Percentiles rank a stretch among this genome's conserved stretches.
Conservation (phyloP, 176 grass and related monocot genomes). For the Neostapfia colusana region DNA sequence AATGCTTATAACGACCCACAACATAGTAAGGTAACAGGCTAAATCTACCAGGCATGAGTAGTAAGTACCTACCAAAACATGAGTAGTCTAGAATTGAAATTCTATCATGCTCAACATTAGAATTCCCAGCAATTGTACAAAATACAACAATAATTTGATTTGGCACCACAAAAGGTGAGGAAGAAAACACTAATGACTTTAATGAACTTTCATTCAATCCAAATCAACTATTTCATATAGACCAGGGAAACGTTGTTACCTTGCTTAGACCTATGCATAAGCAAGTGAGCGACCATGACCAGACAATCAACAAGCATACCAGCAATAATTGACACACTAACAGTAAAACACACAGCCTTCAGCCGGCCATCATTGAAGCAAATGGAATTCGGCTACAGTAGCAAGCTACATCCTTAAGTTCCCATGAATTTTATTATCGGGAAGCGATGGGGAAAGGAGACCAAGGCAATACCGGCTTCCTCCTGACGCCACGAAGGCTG, state of each 20-base stretch:
- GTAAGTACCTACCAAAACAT: too few species aligned
- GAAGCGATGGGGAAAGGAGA: constrained; percentile 22
- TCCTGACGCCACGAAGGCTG: constrained; percentile 51
- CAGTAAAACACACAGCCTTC: neutral
- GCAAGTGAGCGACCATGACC: neutral
- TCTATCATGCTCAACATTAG: neutral
- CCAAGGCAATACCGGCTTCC: constrained; percentile 55
- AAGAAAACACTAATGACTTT: neutral
- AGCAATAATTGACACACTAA: neutral
- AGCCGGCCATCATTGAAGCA: neutral
- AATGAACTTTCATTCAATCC: neutral
- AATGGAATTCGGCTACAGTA: constrained; percentile 13
- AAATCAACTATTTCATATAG: neutral
- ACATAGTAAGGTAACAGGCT: too few species aligned
- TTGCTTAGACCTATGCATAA: neutral
- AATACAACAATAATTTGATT: neutral
- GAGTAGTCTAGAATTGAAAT: neutral
- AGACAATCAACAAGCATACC: neutral
- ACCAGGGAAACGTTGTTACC: neutral
- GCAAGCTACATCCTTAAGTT: neutral
- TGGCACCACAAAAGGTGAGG: neutral
- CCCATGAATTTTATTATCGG: neutral
- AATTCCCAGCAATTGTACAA: neutral
- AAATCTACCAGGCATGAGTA: too few species aligned
- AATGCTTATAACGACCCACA: neutral